Base-by-base conservation (phyloP, 73 alveolate genomes). In the Paramecium pentaurelia region DNA sequence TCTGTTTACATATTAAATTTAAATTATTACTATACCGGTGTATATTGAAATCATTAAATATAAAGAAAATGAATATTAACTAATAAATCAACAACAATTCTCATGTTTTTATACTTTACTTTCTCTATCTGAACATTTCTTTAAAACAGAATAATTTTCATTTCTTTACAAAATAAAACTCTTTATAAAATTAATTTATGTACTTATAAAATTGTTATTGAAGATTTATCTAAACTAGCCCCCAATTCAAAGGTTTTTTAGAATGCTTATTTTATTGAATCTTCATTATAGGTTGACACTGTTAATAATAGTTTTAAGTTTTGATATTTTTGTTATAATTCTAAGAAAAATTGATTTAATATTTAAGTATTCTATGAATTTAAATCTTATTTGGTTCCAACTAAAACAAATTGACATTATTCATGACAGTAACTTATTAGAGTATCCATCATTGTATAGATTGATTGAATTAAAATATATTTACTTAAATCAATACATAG, bases 1-100 rank as follows among this genome's bases (percentile, higher is more conserved):
- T 64, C 84, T 32, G 84, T 64, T 64, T 64, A 64, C 84, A 64
- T 64, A 54, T 64, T 64, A 64, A 40, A 64, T 64, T 64, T 64
- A 64, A 64, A 64, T 64, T 64, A 28, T 32, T 25, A 28, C 18
- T 32, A 64, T 27, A 64, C 49, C 28, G 84, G 49, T 20, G 84
- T 28, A 28, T 64, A 32, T 4, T 54, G 32, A 54, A 54, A 54
- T 12, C 22, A 49, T 49, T 16, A 49, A 49, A 49, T 49, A 49
- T 49, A 2, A 3, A 14, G 6, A 14, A 49, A 16, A 60, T 27
- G 34, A 27, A 60, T 40, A 40, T 7, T 40, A 40, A 40, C 16
- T 60, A 16, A 27, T 27, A 16, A 30, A 5, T 49, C 60, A 49
- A 49, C 60, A 14, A 49, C 60, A 49, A 4, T 49, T 12, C 0